Evolutionary conservation across 1,284 basidiomycete genomes (phyloP), one percentile per base, ranked within the genome.

Genomic region (Cystobasidiaceae sp.): DNA sequence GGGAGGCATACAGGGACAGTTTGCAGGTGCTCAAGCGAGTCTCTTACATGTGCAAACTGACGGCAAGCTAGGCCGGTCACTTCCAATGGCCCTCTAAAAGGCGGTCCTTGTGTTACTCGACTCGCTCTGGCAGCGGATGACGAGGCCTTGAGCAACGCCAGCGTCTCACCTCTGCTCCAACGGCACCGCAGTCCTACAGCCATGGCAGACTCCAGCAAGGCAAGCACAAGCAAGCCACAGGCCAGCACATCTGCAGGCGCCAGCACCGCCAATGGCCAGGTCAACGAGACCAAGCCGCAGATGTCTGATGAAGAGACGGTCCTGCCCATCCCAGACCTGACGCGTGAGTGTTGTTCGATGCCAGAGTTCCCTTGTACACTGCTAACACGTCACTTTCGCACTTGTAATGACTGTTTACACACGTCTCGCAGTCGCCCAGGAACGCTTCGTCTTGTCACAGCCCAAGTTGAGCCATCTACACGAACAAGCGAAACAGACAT

Each of bases 311-410:
- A 92, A 78, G 90, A 93, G 71, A 73, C 74, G 44, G 80, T 85
- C 27, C 84, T 89, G 32, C 89, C 90, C 0, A 88, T 89, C 70
- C 92, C 92, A 13, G 92, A 94, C 75, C 84, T 93, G 63, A 79
- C 82, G 21, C 82, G 93, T 23, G 82, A 90, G 1, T 88, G 92
- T 73, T 83, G 86, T 72, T n/a, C n/a, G n/a, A n/a, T n/a, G n/a
- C n/a, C 80, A 87, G 30, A 93, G 88, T 72, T 82, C 84, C 21
- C 81, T 93, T 80, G 83, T 0, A 79, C 80, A 1, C 80, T 91
- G 39, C 76, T 79, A 0, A 79, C 83, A 50, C 79, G n/a, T n/a
- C 87, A 28, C 23, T 55, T 25, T 25, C 9, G 5, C 8, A 23
- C 25, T n/a, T 15, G 8, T 30, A n/a, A 15, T 15, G 15, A 2